These are phyloP conservation scores for Mycena capillaripes DNA, from an alignment of 768 basidiomycete genomes.

Conservation along the genomic window DNA sequence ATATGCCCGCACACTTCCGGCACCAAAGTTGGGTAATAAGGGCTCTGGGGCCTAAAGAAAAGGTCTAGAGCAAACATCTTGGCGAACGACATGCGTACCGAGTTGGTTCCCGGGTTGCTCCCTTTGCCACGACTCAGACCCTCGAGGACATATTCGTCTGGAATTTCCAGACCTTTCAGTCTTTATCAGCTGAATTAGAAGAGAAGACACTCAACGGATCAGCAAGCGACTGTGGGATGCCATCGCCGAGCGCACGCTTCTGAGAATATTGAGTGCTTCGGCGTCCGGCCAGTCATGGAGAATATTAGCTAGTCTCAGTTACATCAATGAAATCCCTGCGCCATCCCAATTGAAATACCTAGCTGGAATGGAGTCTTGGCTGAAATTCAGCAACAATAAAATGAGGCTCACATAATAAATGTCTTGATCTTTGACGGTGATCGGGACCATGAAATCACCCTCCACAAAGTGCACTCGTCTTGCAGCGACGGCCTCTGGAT, in stretches of 20 bases:
- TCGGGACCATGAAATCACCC: neutral
- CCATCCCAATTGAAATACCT: neutral
- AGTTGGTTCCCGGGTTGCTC: neutral
- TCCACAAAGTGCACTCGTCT: neutral
- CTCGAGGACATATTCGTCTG: neutral
- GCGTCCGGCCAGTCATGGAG: neutral
- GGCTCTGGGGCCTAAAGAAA: neutral
- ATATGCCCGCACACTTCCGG: neutral
- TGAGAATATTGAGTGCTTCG: neutral
- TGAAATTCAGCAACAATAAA: neutral
- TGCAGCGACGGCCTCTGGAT: neutral
- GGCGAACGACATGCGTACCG: neutral
- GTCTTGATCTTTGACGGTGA: neutral
- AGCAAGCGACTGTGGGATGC: neutral
- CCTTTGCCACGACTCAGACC: neutral
- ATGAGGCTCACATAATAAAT: slow-evolving; percentile 1
- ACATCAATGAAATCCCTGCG: neutral
- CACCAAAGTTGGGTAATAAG: neutral
- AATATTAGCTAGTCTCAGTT: neutral
- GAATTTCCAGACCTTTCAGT: neutral
- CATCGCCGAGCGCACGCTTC: neutral
- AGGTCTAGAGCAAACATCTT: neutral
- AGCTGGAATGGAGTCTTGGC: neutral
- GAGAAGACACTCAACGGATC: neutral
- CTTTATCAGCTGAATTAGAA: neutral